Conservation (phyloP, 208 protist species). For the Sergeia podlipaevii region DNA sequence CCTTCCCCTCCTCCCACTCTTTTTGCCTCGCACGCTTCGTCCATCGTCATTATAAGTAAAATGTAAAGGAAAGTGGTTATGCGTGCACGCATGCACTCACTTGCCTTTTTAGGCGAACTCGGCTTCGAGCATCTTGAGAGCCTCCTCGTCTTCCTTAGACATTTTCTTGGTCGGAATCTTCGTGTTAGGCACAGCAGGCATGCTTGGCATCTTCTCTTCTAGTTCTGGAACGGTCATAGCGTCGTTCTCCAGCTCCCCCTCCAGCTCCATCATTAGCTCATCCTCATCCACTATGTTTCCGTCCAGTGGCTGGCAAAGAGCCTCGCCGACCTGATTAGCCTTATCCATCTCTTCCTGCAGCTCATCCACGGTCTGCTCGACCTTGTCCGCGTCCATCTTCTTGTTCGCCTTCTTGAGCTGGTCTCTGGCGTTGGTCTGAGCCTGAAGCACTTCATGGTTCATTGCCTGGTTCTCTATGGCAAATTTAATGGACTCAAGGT, state of each 20-base stretch:
- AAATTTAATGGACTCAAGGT: constrained; percentile 83
- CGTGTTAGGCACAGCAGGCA: constrained; percentile 29
- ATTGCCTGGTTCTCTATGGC: constrained; percentile 85
- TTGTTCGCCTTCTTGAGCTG: constrained; percentile 79
- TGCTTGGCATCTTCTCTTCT: constrained; percentile 21
- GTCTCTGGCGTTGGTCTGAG: constrained; percentile 65
- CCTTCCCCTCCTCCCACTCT: too few relatives aligned
- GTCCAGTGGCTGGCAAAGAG: constrained; percentile 77
- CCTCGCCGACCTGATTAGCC: constrained; percentile 83
- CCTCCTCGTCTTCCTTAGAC: constrained; percentile 61
- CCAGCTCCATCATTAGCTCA: constrained; percentile 79
- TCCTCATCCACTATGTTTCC: constrained; percentile 79
- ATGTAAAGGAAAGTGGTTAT: neutral
- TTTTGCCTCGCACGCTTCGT: neutral
- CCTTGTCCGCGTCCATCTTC: constrained; percentile 82
- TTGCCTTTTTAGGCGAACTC: constrained; percentile 47
- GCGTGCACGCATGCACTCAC: too few relatives aligned
- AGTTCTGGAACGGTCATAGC: constrained; percentile 17
- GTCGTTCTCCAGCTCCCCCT: constrained; percentile 53
- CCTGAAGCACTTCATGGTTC: constrained; percentile 81
- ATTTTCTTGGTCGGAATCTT: constrained; percentile 23
- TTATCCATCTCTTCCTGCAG: constrained; percentile 90
- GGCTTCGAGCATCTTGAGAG: constrained; percentile 57
- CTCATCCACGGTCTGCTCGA: constrained; percentile 89
- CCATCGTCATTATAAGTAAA: neutral